Evolutionary conservation across 2,329 filamentous ascomycete species (phyloP).

Genomic region (Nothophoma quercina): DNA sequence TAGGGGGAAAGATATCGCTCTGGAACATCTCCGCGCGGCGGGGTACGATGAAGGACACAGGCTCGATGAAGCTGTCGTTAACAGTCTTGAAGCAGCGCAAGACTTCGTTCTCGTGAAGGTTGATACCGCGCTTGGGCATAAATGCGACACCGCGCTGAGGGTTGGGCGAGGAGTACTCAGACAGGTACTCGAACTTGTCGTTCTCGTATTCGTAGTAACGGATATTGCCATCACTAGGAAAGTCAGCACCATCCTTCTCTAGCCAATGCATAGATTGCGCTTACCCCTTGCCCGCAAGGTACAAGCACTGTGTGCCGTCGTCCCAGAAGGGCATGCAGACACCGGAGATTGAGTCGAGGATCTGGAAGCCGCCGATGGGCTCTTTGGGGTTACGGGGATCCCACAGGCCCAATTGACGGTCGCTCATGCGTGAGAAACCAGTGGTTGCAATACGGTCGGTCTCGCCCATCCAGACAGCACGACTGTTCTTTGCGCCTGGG

Average conservation of each 20-base stretch:
- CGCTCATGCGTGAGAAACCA: constrained; percentile 98
- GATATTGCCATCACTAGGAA: constrained; percentile 88
- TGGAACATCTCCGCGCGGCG: constrained; percentile 94
- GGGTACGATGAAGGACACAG: constrained; percentile 96
- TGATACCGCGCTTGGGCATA: constrained; percentile 91
- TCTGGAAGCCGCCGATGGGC: constrained; percentile 88
- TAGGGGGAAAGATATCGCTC: constrained; percentile 94
- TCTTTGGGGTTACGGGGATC: constrained; percentile 81
- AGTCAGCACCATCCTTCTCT: constrained; percentile 16
- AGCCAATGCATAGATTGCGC: constrained; percentile 40
- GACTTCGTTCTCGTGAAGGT: constrained; percentile 90
- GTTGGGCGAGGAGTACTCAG: constrained; percentile 95
- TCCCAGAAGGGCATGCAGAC: constrained; percentile 99
- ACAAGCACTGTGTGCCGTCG: constrained; percentile 92
- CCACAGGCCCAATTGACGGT: constrained; percentile 95
- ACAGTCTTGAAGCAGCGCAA: constrained; percentile 98
- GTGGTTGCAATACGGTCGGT: constrained; percentile 95
- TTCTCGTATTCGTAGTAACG: constrained; percentile 98
- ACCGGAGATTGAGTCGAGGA: constrained; percentile 93
- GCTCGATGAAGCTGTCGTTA: constrained; percentile 92
- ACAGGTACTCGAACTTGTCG: constrained; percentile 97
- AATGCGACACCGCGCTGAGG: constrained; percentile 95
- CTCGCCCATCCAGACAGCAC: constrained; percentile 96
- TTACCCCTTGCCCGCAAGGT: constrained; percentile 95
- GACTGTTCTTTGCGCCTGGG: constrained; percentile 94